phyloP scores from a whole-genome alignment of 345 rosid genomes.

The Sonneratia caseolaris region DNA sequence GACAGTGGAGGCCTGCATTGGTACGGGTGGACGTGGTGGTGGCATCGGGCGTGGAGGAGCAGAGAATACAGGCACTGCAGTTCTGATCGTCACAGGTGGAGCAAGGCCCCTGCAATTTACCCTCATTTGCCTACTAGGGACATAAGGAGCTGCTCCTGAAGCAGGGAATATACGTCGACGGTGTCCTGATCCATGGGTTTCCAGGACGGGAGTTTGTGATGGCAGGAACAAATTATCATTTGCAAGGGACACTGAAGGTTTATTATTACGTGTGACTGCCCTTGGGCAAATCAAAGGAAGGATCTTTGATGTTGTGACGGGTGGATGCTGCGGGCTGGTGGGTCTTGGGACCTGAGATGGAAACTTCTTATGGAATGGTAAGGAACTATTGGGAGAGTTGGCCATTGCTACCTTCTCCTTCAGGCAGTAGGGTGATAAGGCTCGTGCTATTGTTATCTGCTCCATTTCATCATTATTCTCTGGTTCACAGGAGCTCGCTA shows the following conservation, averaged over 20 bases:
- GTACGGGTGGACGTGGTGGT: constrained; percentile 15
- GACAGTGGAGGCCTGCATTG: constrained; percentile 29
- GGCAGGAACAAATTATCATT: constrained; percentile 20
- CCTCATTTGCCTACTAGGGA: constrained; percentile 26
- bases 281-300: constrained; percentile 77
- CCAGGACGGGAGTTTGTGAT: constrained; percentile 16
- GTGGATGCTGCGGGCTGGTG: constrained; percentile 71
- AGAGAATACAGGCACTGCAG: constrained; percentile 26
- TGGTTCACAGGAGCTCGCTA: constrained; percentile 63
- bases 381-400: constrained; percentile 36
- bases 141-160: constrained; percentile 31
- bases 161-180: constrained; percentile 27
- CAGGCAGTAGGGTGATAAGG: constrained; percentile 53
- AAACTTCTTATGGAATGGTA: constrained; percentile 68
- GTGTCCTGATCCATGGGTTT: constrained; percentile 7
- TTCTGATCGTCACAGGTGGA: constrained; percentile 35
- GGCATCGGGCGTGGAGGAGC: constrained; percentile 41
- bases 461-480: constrained; percentile 86
- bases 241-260: constrained; percentile 13
- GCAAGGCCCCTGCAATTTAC: constrained; percentile 28
- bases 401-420: constrained; percentile 70
- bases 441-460: constrained; percentile 84
- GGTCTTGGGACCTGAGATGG: constrained; percentile 61
- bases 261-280: constrained; percentile 47
- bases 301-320: constrained; percentile 68